Evolutionary conservation across 1,284 basidiomycete genomes (phyloP).

Genomic region (Vanrija sp.): DNA sequence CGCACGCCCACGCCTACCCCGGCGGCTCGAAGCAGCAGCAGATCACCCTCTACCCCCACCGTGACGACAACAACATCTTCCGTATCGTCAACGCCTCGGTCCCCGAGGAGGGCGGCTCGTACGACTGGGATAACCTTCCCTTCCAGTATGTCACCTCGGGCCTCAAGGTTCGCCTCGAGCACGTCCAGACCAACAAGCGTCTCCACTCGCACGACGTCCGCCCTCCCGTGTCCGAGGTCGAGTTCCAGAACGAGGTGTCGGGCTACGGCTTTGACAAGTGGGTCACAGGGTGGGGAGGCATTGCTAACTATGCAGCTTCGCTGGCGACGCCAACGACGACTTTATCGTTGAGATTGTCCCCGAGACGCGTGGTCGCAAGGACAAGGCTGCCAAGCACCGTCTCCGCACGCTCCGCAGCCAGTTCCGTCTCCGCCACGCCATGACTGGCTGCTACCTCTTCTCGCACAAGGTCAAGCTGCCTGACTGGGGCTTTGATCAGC

Average conservation of each 20-base stretch:
- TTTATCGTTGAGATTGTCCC: constrained; percentile 85
- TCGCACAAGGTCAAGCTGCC: constrained; percentile 96
- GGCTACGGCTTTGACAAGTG: constrained; percentile 85
- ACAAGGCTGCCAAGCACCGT: constrained; percentile 65
- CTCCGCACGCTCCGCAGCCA: constrained; percentile 75
- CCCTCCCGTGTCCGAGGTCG: constrained; percentile 94
- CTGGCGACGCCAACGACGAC: constrained; percentile 83
- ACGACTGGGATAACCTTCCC: constrained; percentile 59
- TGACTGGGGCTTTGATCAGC: constrained; percentile 96
- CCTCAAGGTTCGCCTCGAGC: constrained; percentile 76
- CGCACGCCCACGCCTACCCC: constrained; percentile 85
- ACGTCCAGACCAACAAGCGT: constrained; percentile 74
- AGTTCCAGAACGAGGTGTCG: constrained; percentile 98
- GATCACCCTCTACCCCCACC: constrained; percentile 94
- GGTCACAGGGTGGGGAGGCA: constrained; percentile 2
- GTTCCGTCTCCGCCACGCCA: constrained; percentile 78
- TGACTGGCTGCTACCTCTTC: constrained; percentile 94
- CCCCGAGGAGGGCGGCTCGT: constrained; percentile 50
- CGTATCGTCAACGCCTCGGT: constrained; percentile 66
- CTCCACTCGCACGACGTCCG: constrained; percentile 93
- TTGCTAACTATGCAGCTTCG: constrained; percentile 27
- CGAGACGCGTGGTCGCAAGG: constrained; percentile 52
- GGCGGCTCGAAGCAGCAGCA: constrained; percentile 82
- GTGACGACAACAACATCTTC: constrained; percentile 90
- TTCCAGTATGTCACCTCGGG: constrained; percentile 65